Base-by-base conservation (phyloP, 2,329 filamentous ascomycete genomes). In the Karstenula rhodostoma region DNA sequence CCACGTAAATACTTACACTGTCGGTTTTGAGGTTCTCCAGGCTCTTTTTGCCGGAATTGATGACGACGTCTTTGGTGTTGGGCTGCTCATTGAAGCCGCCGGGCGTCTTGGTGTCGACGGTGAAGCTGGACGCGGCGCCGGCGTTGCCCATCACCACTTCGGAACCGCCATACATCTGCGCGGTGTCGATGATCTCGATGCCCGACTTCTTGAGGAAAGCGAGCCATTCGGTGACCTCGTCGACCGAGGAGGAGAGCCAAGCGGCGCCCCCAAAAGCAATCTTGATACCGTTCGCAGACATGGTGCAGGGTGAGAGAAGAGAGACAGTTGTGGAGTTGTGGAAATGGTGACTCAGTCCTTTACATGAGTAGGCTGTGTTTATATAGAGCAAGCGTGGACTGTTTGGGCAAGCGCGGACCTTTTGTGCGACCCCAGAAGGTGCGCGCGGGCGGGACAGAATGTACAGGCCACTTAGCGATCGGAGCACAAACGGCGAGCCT, bases 211-310 rank as follows among this genome's bases (percentile, higher is more conserved):
- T 44, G 23, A 57, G 54, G 43, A 57, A 37, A 19, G 47, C 40
- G 42, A 57, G 44, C 54, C 54, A 57, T 44, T 57, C 43, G 15
- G 43, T 57, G n/a, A 57, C 54, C 42, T 57, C 54, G 19, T 57
- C 54, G 25, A 49, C 54, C 9, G 54, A 37, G 43, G n/a, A 49
- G n/a, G 29, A 35, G 35, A 57, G 32, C 43, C 42, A 58, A 42
- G 56, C n/a, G 15, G 48, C 48, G 35, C 56, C 56, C 19, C 48
- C 56, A 35, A 58, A 58, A 23, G 47, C 46, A 19, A 57, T 42
- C 43, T 57, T 58, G 32, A 58, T 32, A 22, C 56, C 46, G 46
- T 58, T 58, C 51, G 56, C 56, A 37, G 57, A 43, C 47, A 57
- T 57, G 19, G 10, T 57, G 42, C 8, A 32, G 8, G 8, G 29